Evolutionary conservation across 1,284 basidiomycete genomes (phyloP), one percentile per base, ranked within the genome.

Genomic region (Microbotryum saponariae): DNA sequence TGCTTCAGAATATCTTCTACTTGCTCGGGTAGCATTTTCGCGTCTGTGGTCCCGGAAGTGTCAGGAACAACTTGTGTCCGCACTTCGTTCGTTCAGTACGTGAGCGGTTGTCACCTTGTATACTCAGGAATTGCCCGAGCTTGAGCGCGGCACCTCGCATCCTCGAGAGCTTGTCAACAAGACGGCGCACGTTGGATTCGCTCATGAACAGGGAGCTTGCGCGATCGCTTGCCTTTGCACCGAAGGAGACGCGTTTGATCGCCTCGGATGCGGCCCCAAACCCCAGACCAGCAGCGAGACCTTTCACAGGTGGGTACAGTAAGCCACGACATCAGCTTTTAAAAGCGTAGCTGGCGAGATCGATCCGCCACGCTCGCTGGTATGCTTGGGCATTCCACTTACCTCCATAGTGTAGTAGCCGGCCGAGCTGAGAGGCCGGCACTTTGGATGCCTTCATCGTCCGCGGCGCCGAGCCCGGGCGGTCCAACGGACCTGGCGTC

Each of bases 141-240:
- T 99, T 98, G 62, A 99, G 79, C 0, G 94, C 96, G 0, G 96
- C 94, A 1, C 94, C 94, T 21, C 94, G 81, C 94, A 98, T 97
- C 71, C 87, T 84, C 0, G 89, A 88, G 18, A 98, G 80, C 72
- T 96, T 97, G 10, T 87, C 85, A 0, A 98, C 94, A 0, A 99
- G 80, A 3, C 94, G 83, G 56, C 86, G 85, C 58, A 97, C 82
- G 73, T 98, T 96, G 2, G 87, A 84, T 73, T 93, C 90, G 2
- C 86, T 89, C 83, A 94, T 83, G 75, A 96, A 85, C 6, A 91
- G 74, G 2, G 73, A 74, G 6, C 62, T 47, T n/a, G 37, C 9
- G 0, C 3, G 2, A 0, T 14, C 21, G 12, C 12, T 29, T 16
- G 37, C 2, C 3, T 25, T 33, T 5, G 45, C 4, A 3, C 52